Evolutionary conservation across 1,139 yeast species (phyloP), one percentile per base, ranked within the genome.

Genomic region (Magnusiomyces sp.): DNA sequence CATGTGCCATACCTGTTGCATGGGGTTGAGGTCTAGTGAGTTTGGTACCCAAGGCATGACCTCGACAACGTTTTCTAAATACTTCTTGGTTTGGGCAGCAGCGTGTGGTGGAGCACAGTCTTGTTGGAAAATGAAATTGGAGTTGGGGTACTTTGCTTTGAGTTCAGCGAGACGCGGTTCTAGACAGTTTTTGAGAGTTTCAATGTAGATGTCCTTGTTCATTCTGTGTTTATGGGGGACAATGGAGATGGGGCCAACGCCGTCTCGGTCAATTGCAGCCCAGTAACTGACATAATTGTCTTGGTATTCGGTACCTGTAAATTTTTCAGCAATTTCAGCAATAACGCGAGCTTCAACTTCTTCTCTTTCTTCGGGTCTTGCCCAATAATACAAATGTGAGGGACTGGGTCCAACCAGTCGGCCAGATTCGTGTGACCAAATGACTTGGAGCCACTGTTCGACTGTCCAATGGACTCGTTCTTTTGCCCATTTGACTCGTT

Each of bases 391-490:
- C n/a, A n/a, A n/a, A n/a, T n/a, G n/a, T n/a, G n/a, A n/a, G 2
- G 46, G 19, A 17, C n/a, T 17, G 39, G 14, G 5, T 16, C 42
- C 42, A 16, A 34, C 7, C 16, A 2, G 23, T 14, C 42, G 32
- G 13, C 42, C 42, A 2, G 40, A 43, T 11, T 43, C 31, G 10
- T 34, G 41, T 2, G 42, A 20, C 42, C 42, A 43, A 7, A 38
- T 14, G n/a, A 36, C 40, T 14, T 14, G 32, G 42, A 4, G 5
- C 40, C 46, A 36, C 13, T 36, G 27, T 32, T 17, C 42, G 29
- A 43, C 29, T 10, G 32, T 5, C 40, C 42, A 36, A 14, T 34
- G 3, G 14, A 32, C n/a, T n/a, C 5, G 33, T 4, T 34, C 41
- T n/a, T 16, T 31, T 5, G 32, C 42, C 46, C 46, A 34, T 33